A percentile compares a stretch with the other conserved stretches of the same genome.
Conservation (phyloP, 306 rosid species). For the Corylus heterophylla region DNA sequence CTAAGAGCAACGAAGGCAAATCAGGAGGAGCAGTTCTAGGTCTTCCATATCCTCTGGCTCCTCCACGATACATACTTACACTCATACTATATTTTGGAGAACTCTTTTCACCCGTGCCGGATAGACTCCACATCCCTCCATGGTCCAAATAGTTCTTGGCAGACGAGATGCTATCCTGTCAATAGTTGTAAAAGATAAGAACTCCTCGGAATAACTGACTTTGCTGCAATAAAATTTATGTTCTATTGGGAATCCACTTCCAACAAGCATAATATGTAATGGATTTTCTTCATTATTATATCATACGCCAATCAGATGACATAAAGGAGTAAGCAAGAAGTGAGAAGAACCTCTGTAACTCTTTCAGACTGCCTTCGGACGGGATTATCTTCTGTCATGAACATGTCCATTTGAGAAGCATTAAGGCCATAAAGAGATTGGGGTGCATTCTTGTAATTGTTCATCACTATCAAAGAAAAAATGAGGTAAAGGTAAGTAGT, state of each 20-base stretch:
- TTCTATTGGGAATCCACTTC: conserved; percentile 12
- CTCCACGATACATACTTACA: conserved; percentile 82
- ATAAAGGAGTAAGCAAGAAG: conserved; percentile 15
- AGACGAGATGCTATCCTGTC: conserved; percentile 83
- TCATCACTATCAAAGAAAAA: conserved; percentile 59
- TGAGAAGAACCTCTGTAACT: conserved; percentile 72
- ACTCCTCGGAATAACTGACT: conserved; percentile 9
- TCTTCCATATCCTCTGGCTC: conserved; percentile 73
- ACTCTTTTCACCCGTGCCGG: conserved; percentile 46
- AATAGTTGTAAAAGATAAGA: conserved; percentile 24
- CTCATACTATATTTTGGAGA: conserved; percentile 80
- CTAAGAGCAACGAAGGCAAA: conserved; percentile 88
- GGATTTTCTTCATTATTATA: not conserved
- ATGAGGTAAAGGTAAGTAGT: conserved; percentile 9
- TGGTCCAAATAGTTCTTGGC: conserved; percentile 67
- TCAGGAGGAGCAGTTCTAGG: conserved; percentile 88
- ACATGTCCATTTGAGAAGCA: conserved; percentile 93
- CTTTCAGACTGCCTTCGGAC: conserved; percentile 52
- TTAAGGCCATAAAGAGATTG: conserved; percentile 75
- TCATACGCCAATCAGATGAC: conserved; percentile 10
- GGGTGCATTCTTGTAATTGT: conserved; percentile 78
- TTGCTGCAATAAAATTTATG: not conserved
- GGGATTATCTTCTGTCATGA: conserved; percentile 83
- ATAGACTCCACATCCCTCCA: conserved; percentile 77
- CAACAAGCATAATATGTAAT: conserved; percentile 5